Evolutionary conservation across 2,329 filamentous ascomycete genomes (phyloP), one percentile per base, ranked within the genome.

Genomic region (Aspergillus aculeatus): DNA sequence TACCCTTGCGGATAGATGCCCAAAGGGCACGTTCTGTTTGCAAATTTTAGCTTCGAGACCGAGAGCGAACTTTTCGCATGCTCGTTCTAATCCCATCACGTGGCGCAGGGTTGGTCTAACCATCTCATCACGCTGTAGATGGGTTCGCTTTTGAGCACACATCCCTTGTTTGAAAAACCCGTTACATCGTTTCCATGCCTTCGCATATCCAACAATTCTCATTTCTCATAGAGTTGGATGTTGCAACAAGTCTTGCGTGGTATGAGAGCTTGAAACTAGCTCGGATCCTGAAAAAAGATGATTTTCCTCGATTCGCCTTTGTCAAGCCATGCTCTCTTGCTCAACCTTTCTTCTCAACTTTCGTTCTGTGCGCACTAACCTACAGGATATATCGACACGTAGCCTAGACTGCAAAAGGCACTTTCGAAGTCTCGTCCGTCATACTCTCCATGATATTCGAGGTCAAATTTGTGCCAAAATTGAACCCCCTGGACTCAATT

Each of bases 61-160:
- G 64, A 78, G 76, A 78, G 55, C 62, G 69, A 78, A 62, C 21
- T 38, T 19, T 38, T 48, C 26, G 55, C 56, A 64, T 73, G 76
- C 76, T 77, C 73, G 67, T 76, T 77, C 72, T 77, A 79, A 78
- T 78, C 75, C 75, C 71, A 71, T 69, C 68, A 62, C 66, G 70
- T 72, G 68, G 63, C 69, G 61, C 58, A 56, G 55, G 60, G 56
- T 63, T 59, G 61, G 59, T 62, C 53, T 64, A 53, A 56, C 56
- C 54, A 63, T 63, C 58, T 61, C 38, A 44, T 54, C 32, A 56
- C 68, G 69, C 69, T 70, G 73, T 71, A 65, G 66, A 67, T 72
- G 74, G 77, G 75, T 79, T 79, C 77, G 77, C 77, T 77, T 35
- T 78, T 75, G 74, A 76, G 77, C 76, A 74, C 68, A 78, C 73